Percentiles rank a stretch among this genome's conserved stretches.
These are phyloP conservation scores for Aspergillus kassunensis DNA, from an alignment of 495 filamentous ascomycete species.

Conservation along the genomic window DNA sequence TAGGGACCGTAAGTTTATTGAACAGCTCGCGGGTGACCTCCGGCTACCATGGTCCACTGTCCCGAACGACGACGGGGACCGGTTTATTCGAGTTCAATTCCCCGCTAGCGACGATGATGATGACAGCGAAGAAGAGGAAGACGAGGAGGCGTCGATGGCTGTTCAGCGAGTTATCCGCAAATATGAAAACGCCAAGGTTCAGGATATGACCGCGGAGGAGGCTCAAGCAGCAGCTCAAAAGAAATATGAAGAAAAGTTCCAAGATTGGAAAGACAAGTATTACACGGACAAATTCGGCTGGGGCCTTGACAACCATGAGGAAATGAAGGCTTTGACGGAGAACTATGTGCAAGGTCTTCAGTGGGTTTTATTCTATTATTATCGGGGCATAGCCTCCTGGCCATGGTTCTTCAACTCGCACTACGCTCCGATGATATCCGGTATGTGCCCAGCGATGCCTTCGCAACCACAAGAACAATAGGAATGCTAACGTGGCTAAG, in stretches of 20 bases:
- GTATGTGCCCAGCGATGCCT: slow-evolving; percentile 36
- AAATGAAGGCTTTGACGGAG: slow-evolving; percentile 78
- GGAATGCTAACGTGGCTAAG: slow-evolving; percentile 33
- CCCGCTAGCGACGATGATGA: slow-evolving; percentile 52
- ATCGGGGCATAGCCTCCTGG: slow-evolving; percentile 95
- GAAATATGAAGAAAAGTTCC: slow-evolving; percentile 83
- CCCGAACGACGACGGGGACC: slow-evolving; percentile 71
- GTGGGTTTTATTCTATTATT: slow-evolving; percentile 99
- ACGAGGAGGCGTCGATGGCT: slow-evolving; percentile 82
- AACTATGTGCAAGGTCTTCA: slow-evolving; percentile 98
- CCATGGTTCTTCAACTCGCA: slow-evolving; percentile 97
- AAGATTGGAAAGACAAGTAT: slow-evolving; percentile 88
- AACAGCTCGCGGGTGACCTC: slow-evolving; percentile 79
- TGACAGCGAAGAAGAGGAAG: slow-evolving; percentile 64
- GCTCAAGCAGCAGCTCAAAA: slow-evolving; percentile 69
- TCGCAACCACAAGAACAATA: not conserved
- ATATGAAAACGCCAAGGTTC: slow-evolving; percentile 83
- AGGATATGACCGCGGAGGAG: slow-evolving; percentile 76
- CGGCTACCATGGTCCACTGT: slow-evolving; percentile 78
- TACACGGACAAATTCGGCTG: slow-evolving; percentile 88
- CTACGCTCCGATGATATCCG: slow-evolving; percentile 95
- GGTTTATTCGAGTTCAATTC: slow-evolving; percentile 72
- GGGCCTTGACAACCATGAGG: slow-evolving; percentile 76
- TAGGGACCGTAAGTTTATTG: slow-evolving; percentile 84
- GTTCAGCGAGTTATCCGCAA: slow-evolving; percentile 77